Conservation (phyloP, 139 green algal species). For the Tetradesmus lagerheimii region DNA sequence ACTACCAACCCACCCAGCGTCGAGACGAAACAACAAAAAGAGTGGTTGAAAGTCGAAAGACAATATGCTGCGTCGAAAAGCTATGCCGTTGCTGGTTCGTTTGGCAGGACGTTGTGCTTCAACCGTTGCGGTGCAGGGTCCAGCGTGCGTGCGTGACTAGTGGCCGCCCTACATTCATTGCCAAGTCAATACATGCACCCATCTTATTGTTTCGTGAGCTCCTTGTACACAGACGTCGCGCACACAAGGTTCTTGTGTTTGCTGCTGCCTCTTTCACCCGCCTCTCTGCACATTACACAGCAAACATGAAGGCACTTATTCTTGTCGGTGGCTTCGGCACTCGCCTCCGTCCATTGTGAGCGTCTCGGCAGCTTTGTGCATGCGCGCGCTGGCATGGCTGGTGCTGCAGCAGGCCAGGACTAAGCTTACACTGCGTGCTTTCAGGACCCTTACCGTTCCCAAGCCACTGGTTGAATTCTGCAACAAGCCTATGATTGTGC, state of each 20-base stretch:
- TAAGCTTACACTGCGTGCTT: background rate
- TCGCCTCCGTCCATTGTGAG: constrained; percentile 76
- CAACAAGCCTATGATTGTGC: constrained; percentile 99
- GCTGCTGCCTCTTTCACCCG: background rate
- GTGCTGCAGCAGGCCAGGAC: constrained; percentile 47
- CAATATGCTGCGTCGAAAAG: too few relatives aligned
- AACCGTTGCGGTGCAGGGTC: background rate
- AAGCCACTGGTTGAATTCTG: constrained; percentile 98
- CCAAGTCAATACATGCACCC: too few relatives aligned
- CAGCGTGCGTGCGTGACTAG: background rate
- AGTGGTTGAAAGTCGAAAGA: too few relatives aligned
- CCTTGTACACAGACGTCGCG: too few relatives aligned
- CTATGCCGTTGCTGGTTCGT: background rate
- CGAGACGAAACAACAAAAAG: too few relatives aligned
- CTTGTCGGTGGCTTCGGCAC: constrained; percentile 94
- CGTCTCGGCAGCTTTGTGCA: constrained; percentile 47
- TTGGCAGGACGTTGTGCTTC: background rate
- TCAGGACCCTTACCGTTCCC: constrained; percentile 78
- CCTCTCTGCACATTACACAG: background rate
- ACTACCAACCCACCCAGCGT: too few relatives aligned
- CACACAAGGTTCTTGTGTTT: background rate
- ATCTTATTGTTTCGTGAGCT: too few relatives aligned
- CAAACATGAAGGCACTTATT: constrained; percentile 88
- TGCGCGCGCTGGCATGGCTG: background rate
- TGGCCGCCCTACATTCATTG: too few relatives aligned